Conservation (phyloP, 768 basidiomycete genomes). For the Pleurotus tuoliensis region DNA sequence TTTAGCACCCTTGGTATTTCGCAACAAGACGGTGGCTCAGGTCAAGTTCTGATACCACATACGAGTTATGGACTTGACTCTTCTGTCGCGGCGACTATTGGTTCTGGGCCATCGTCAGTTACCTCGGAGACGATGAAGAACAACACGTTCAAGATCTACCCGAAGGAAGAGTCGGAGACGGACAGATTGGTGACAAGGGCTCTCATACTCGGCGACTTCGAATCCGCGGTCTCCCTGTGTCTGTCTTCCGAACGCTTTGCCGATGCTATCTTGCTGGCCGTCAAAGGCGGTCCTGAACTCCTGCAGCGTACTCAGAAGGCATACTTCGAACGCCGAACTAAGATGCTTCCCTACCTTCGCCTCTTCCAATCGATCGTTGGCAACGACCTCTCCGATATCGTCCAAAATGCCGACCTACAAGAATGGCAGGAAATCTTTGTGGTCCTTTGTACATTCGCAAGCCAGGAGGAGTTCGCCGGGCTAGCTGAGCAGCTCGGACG, state of each 20-base stretch:
- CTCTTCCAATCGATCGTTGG: slow-evolving; percentile 93
- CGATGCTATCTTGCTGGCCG: slow-evolving; percentile 92
- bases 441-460: slow-evolving; percentile 92
- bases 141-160: slow-evolving; percentile 89
- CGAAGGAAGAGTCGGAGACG: slow-evolving; percentile 78
- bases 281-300: slow-evolving; percentile 84
- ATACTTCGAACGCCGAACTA: slow-evolving; percentile 84
- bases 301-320: slow-evolving; percentile 86
- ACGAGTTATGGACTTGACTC: slow-evolving; percentile 79
- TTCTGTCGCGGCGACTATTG: slow-evolving; percentile 91
- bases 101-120: slow-evolving; percentile 84
- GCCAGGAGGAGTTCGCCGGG: slow-evolving; percentile 76
- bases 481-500: slow-evolving; percentile 90
- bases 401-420: slow-evolving; percentile 90
- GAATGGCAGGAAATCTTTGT: slow-evolving; percentile 99
- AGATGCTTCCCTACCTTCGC: slow-evolving; percentile 79
- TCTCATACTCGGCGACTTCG: slow-evolving; percentile 93
- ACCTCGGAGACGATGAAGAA: slow-evolving; percentile 70
- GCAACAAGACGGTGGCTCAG: slow-evolving; percentile 32
- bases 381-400: slow-evolving; percentile 88
- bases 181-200: slow-evolving; percentile 90
- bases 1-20: slow-evolving; percentile 74
- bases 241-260: slow-evolving; percentile 87
- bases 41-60: slow-evolving; percentile 65
- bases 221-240: slow-evolving; percentile 87